Evolutionary conservation across 1,284 basidiomycete species (phyloP), one percentile per base, ranked within the genome.

Genomic region (Cutaneotrichosporon spelunceum): DNA sequence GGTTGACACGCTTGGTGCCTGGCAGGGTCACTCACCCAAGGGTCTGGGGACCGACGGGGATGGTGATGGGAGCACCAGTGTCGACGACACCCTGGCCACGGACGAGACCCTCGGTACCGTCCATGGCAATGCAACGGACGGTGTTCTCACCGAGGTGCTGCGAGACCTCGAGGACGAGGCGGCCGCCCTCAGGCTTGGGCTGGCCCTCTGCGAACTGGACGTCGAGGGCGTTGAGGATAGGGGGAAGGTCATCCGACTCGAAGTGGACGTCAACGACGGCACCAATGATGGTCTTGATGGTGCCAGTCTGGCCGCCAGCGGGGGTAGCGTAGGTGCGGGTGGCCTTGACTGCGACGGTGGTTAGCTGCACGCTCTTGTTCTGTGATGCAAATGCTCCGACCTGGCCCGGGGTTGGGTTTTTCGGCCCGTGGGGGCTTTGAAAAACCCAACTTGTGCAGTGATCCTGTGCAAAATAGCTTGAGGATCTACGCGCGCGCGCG

Each of bases 61-160:
- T 92, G 82, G 86, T 86, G 82, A 99, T 98, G 80, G 95, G 95
- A 62, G 88, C 84, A 80, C 95, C 95, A 53, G 94, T 96, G 83
- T 98, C 95, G 75, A 95, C 78, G 76, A 98, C 95, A 83, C 88
- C 93, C 81, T 95, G 91, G 59, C 95, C 95, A 84, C 95, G 93
- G 72, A 99, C 93, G 76, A 99, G 91, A 92, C 95, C 95, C 82
- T 97, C 95, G 65, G 95, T 99, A 88, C 94, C 94, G 81, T 97
- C 94, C 91, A 94, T 94, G 72, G 91, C 91, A 86, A 94, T 93
- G 80, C 90, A 92, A 74, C 94, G 91, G 80, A 96, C 93, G 53
- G 93, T 91, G 87, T 97, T 97, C 85, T 96, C 95, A 81, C 95
- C 95, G 68, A 99, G 85, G 81, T 99, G 95, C 72, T 93, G 92